Percentiles rank a stretch among this genome's conserved stretches.
These are phyloP conservation scores for Tolypocladium inflatum DNA, from an alignment of 2,329 filamentous ascomycete species.

Conservation along the genomic window DNA sequence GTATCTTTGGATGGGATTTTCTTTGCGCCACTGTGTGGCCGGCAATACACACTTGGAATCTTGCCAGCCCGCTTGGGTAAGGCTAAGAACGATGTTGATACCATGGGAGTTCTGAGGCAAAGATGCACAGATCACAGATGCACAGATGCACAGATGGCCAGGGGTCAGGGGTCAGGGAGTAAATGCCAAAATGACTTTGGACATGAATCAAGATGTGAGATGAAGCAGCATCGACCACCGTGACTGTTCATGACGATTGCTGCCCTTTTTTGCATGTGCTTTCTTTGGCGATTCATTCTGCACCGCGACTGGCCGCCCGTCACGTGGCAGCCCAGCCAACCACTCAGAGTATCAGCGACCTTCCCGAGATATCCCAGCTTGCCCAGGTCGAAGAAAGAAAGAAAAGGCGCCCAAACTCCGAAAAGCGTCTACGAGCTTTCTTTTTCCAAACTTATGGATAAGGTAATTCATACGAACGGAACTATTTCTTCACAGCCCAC, in stretches of 20 bases:
- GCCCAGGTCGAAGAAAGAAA: neutral
- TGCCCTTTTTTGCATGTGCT: neutral
- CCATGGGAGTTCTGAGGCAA: neutral
- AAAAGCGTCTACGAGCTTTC: neutral
- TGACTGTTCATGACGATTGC: neutral
- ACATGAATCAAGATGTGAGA: neutral
- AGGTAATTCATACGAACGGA: too few species aligned
- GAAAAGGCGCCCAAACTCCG: neutral
- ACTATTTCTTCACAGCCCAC: too few species aligned
- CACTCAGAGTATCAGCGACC: neutral
- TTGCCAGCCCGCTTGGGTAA: neutral
- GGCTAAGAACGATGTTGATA: neutral
- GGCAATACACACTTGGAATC: neutral
- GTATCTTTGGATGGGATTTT: conserved; percentile 2
- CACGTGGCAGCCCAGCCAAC: neutral
- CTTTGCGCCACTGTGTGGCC: neutral
- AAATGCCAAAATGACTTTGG: neutral
- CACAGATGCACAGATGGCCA: neutral
- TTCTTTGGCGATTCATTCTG: neutral
- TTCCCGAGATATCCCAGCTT: too few species aligned
- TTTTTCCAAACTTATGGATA: too few species aligned
- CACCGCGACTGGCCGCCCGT: neutral
- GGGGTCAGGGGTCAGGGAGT: neutral
- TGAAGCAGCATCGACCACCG: neutral
- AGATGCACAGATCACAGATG: neutral